Conservation (phyloP, 2,329 filamentous ascomycete species). For the Pseudogymnoascus sp. region DNA sequence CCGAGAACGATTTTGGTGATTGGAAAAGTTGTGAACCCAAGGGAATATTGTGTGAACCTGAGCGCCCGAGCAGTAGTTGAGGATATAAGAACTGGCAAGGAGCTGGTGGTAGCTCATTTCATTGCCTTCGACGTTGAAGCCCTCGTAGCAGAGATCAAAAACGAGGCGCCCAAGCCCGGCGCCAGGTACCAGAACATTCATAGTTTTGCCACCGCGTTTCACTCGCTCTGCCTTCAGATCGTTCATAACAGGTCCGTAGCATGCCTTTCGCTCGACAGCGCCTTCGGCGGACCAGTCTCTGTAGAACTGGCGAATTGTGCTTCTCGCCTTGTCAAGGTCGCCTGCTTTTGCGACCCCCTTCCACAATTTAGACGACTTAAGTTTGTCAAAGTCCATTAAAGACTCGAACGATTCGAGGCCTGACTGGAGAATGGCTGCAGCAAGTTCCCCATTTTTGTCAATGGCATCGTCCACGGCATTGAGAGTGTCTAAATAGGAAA, state of each 20-base stretch:
- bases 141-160: conserved; percentile 69
- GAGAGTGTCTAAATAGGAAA: conserved; percentile 73
- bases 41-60: conserved; percentile 69
- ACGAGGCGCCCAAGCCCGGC: conserved; percentile 83
- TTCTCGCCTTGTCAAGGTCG: conserved; percentile 85
- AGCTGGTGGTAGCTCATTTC: conserved; percentile 96
- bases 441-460: conserved; percentile 75
- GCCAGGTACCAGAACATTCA: conserved; percentile 75
- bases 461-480: conserved; percentile 78
- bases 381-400: conserved; percentile 24
- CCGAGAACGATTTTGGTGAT: conserved; percentile 62
- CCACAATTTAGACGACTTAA: conserved; percentile 45
- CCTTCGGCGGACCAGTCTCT: conserved; percentile 88
- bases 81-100: conserved; percentile 70
- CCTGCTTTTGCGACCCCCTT: conserved; percentile 57
- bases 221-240: conserved; percentile 48
- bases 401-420: conserved; percentile 55
- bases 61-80: conserved; percentile 55
- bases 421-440: conserved; percentile 64
- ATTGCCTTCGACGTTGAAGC: conserved; percentile 76
- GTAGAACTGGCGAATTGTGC: conserved; percentile 87
- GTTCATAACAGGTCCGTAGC: conserved; percentile 64
- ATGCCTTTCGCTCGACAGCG: conserved; percentile 60
- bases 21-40: conserved; percentile 82
- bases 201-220: conserved; percentile 16